These are phyloP conservation scores for Diplodia corticola DNA, from an alignment of 2,329 filamentous ascomycete species.

Conservation along the genomic window DNA sequence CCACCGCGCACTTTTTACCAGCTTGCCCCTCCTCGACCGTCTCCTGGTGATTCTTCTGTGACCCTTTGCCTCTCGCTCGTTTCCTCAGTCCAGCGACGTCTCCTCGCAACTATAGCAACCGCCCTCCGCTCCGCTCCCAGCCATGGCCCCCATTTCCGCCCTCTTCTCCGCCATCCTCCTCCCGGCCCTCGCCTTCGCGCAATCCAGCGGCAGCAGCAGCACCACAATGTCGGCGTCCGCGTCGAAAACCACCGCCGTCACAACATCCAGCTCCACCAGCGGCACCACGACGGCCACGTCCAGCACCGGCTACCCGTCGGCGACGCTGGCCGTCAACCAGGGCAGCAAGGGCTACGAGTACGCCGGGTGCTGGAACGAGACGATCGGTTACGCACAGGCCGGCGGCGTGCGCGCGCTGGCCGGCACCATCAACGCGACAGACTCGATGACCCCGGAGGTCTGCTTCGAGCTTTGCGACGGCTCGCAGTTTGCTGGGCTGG, in stretches of 20 bases:
- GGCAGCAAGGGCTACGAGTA: constrained; percentile 8
- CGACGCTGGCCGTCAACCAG: constrained; percentile 11
- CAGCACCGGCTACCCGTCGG: neutral
- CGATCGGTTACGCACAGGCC: constrained; percentile 1
- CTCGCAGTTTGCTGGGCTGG: constrained; percentile 12
- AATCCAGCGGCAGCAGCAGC: neutral
- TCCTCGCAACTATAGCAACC: neutral
- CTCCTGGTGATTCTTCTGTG: neutral
- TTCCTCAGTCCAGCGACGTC: neutral
- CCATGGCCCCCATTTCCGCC: neutral
- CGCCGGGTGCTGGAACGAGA: constrained; percentile 22
- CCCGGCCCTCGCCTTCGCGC: constrained; percentile 1
- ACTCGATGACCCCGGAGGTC: constrained; percentile 4
- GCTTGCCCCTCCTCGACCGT: neutral
- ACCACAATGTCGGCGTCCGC: neutral
- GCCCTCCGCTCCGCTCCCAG: neutral
- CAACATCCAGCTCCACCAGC: neutral
- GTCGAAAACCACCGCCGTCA: neutral
- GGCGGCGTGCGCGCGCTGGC: constrained; percentile 18
- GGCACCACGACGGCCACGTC: neutral
- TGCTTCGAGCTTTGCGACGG: constrained; percentile 7
- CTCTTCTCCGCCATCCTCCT: neutral
- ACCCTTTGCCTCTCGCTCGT: neutral
- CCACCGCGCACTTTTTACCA: neutral
- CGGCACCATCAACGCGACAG: constrained; percentile 8